phyloP scores from a whole-genome alignment of 345 rosid species.

The Salix arbutifolia region DNA sequence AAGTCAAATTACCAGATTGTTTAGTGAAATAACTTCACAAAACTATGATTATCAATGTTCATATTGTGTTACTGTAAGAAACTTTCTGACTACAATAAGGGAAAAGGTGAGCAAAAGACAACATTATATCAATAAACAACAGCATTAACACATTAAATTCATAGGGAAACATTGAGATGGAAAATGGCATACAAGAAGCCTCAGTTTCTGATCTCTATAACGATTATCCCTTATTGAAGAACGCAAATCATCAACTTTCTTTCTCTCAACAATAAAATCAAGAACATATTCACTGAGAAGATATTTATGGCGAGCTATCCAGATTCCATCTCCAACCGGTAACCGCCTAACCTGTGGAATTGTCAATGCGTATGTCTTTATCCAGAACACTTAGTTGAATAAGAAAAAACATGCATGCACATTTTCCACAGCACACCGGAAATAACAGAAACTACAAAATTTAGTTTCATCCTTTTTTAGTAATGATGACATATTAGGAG shows the following conservation, averaged over 20 bases:
- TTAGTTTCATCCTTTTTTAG: too few relatives aligned
- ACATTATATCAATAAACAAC: neutral
- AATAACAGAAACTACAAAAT: neutral
- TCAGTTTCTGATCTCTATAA: conserved; percentile 82
- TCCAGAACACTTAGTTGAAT: conserved; percentile 1
- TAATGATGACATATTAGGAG: neutral
- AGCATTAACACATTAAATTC: neutral
- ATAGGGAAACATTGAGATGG: neutral
- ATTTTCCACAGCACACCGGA: neutral
- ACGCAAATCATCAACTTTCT: conserved; percentile 75
- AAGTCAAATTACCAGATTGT: neutral
- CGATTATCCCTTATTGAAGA: conserved; percentile 83
- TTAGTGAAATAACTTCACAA: neutral
- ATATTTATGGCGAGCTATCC: conserved; percentile 84
- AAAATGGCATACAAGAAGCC: conserved; percentile 55
- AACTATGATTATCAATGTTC: neutral
- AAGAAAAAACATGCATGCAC: neutral
- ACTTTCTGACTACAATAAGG: too few relatives aligned
- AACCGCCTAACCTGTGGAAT: conserved; percentile 66
- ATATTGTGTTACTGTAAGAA: too few relatives aligned
- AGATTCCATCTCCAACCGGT: conserved; percentile 86
- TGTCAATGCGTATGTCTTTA: conserved; percentile 10
- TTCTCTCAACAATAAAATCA: conserved; percentile 93
- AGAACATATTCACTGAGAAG: conserved; percentile 64
- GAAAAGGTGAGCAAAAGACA: neutral